A percentile compares a stretch with the other conserved stretches of the same genome.
phyloP scores from a whole-genome alignment of 1,284 basidiomycete species.

The Ceratobasidium sp. region DNA sequence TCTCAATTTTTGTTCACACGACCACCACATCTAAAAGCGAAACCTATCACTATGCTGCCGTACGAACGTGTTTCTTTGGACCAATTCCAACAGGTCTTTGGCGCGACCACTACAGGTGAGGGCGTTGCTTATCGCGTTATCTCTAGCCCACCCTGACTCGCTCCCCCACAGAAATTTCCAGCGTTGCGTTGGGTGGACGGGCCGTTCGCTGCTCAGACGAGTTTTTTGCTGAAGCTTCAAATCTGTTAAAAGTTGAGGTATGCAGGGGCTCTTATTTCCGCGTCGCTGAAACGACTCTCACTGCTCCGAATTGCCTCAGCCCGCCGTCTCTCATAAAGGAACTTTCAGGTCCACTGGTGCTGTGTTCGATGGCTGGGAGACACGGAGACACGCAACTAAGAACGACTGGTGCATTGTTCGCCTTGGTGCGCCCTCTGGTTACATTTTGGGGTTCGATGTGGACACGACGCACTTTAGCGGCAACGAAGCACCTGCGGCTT shows the following conservation, averaged over 20 bases:
- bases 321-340: constrained; percentile 85
- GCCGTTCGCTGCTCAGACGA: constrained; percentile 89
- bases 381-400: constrained; percentile 85
- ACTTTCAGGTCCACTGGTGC: constrained; percentile 97
- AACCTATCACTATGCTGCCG: constrained; percentile 7
- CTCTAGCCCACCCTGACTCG: constrained; percentile 1
- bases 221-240: constrained; percentile 90
- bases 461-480: constrained; percentile 97
- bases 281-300: constrained; percentile 12
- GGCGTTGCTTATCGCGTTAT: constrained; percentile 35
- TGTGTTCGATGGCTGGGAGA: constrained; percentile 95
- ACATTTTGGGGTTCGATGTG: constrained; percentile 88
- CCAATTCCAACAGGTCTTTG: constrained; percentile 67
- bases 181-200: constrained; percentile 81
- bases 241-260: constrained; percentile 86
- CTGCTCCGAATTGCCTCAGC: too few species aligned
- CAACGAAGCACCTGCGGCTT: constrained; percentile 89
- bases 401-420: constrained; percentile 96
- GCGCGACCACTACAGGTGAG: constrained; percentile 68
- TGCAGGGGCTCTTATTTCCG: constrained; percentile 51
- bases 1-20: constrained; percentile 30
- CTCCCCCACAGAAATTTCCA: constrained; percentile 80
- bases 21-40: not conserved
- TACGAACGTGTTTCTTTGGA: constrained; percentile 59
- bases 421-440: constrained; percentile 79